phyloP scores from a whole-genome alignment of 2,329 filamentous ascomycete species.

The Diaporthe sp. region DNA sequence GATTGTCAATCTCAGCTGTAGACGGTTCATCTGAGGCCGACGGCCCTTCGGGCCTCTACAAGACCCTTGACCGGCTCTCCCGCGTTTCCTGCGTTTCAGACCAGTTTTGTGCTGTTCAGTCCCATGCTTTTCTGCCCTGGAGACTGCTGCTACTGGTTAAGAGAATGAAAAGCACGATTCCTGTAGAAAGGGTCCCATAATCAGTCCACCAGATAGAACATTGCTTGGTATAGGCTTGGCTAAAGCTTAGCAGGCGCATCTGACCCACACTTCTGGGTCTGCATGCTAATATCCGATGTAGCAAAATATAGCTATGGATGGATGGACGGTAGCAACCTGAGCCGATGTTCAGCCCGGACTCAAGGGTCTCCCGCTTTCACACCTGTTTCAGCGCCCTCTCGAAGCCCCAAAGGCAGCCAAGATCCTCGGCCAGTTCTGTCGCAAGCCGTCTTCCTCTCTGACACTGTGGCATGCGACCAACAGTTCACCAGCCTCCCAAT shows the following conservation, averaged over 20 bases:
- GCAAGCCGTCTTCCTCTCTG: too few relatives aligned
- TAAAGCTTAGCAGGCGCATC: neutral
- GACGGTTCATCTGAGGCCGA: neutral
- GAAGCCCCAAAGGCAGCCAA: neutral
- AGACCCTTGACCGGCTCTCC: too few relatives aligned
- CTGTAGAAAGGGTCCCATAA: neutral
- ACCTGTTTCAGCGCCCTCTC: neutral
- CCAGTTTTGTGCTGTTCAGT: too few relatives aligned
- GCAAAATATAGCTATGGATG: neutral
- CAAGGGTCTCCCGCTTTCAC: neutral
- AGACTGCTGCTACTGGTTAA: neutral
- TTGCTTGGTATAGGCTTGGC: neutral
- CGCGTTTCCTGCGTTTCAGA: too few relatives aligned
- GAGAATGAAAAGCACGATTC: neutral
- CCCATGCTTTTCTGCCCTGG: too few relatives aligned
- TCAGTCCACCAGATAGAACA: neutral
- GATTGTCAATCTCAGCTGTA: neutral
- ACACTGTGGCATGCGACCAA: too few relatives aligned
- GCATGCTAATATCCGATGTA: neutral
- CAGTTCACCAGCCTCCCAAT: too few relatives aligned
- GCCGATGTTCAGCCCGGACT: too few relatives aligned
- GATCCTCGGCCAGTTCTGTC: neutral
- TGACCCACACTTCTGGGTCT: neutral
- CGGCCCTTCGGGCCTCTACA: too few relatives aligned
- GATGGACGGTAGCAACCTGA: neutral